Base-by-base conservation (phyloP, 768 basidiomycete genomes). In the Mycena filopes region DNA sequence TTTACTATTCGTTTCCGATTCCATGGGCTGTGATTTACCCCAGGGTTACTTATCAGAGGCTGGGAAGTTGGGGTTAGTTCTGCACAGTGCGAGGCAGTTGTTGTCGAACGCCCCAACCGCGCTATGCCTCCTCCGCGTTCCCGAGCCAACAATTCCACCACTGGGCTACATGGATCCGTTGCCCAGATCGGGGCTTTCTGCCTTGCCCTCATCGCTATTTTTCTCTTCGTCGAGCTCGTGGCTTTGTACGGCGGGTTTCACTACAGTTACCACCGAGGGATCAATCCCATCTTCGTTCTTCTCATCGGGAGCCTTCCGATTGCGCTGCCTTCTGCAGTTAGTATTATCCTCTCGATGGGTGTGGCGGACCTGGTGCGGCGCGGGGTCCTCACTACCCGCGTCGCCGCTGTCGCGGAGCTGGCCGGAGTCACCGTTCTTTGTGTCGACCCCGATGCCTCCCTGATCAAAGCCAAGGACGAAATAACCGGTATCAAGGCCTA, bases 251-350 rank as follows among this genome's bases (percentile, higher is more conserved):
- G 95, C 55, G 91, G 89, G 46, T 98, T 95, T 92, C 85, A 82
- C 65, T 98, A 93, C 86, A 79, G 71, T 55, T 98, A 98, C 84
- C 95, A 95, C 74, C 91, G 90, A 67, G 97, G 96, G 83, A 89
- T 98, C 72, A 89, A 98, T 86, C 92, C 95, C 83, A 94, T 98
- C 80, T 88, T 99, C 29, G 96, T 98, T 68, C 94, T 99, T 78
- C 86, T 99, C 87, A 98, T 99, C 80, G 97, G 97, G 85, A 95
- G 96, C 84, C 98, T 98, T 75, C 96, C 96, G 75, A 98, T 98
- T 80, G 96, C 96, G 77, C 98, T 99, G 95, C 96, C 96, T 70
- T 98, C 96, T 67, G 95, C 96, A 69, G 81, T 99, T 67, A 98
- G 96, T 63, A 95, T 98, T 82, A 96, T 96, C 18, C 92, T 98